Evolutionary conservation across 2,329 filamentous ascomycete genomes (phyloP), one percentile per base, ranked within the genome.

Genomic region (Stachybotrys elegans): DNA sequence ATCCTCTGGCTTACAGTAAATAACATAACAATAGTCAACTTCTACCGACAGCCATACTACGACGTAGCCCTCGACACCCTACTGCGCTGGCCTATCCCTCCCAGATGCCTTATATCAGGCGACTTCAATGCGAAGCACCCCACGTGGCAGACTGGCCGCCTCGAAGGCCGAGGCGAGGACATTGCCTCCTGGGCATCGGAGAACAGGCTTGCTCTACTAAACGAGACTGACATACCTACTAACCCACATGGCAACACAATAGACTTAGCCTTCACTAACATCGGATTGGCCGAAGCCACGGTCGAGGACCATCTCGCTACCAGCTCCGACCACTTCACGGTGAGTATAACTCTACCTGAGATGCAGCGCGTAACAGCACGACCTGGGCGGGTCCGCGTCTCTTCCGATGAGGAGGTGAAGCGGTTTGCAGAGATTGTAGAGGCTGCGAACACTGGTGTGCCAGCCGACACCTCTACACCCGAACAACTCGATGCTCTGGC

Each of bases 91-190:
- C 37, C 32, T 13, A n/a, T 43, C 19, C 50, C 45, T 12, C 39
- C 40, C 16, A 40, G 42, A 23, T 48, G 46, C 27, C 43, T 53
- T 6, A 45, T 53, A 12, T 44, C 51, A 14, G 48, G 45, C 22
- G 48, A 53, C 45, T 51, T 53, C 39, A 53, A 53, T 32, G 49
- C 48, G 17, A 43, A 47, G 40, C 44, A 51, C 34, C 32, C 35
- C 17, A 40, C 36, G 22, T 53, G 46, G 51, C 46, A 53, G 37
- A 47, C 40, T 9, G 50, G 45, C 21, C 40, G 22, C 13, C 29
- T 35, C n/a, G 32, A 29, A 19, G 46, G 44, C 25, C 27, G 44
- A 8, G 46, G 50, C 16, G 13, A 44, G 20, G 43, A 48, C 12
- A 49, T 51, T 35, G 49, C 45, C 29, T 25, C 42, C 17, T 50